Percentiles rank a stretch among this genome's conserved stretches.
Conservation (phyloP, 345 rosid genomes). For the Citrus medica region DNA sequence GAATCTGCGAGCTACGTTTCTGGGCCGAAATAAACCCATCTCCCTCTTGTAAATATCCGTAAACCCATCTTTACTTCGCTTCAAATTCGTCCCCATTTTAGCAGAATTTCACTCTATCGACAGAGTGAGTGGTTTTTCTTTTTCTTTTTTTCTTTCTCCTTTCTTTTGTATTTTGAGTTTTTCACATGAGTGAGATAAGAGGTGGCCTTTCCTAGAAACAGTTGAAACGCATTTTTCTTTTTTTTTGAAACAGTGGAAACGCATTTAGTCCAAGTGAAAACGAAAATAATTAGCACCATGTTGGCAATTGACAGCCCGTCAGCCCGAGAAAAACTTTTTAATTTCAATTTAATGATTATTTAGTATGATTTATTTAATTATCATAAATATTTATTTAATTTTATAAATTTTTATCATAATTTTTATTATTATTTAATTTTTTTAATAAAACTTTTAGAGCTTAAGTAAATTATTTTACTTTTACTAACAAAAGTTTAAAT, state of each 20-base stretch:
- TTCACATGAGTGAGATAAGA: neutral
- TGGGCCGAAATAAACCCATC: constrained; percentile 30
- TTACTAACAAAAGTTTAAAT: fast-evolving
- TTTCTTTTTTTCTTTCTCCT: too few species aligned
- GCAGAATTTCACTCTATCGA: neutral
- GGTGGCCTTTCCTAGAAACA: neutral
- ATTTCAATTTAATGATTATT: too few species aligned
- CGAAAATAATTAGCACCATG: neutral
- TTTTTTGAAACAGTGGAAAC: neutral
- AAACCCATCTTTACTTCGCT: constrained; percentile 20
- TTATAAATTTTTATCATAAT: too few species aligned
- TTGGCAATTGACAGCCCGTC: neutral
- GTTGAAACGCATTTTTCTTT: neutral
- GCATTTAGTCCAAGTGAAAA: neutral
- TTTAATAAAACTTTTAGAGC: too few species aligned
- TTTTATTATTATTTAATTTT: too few species aligned
- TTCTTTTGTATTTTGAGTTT: neutral
- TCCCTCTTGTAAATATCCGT: constrained; percentile 31
- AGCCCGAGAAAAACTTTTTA: neutral
- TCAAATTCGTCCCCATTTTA: constrained; percentile 18
- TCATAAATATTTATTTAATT: too few species aligned
- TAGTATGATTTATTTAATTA: too few species aligned
- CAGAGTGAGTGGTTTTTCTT: neutral
- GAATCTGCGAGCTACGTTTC: constrained; percentile 20
- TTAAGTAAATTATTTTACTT: too few species aligned